These are phyloP conservation scores for Nigrospora sphaerica DNA, from an alignment of 2,329 filamentous ascomycete species.

Conservation along the genomic window DNA sequence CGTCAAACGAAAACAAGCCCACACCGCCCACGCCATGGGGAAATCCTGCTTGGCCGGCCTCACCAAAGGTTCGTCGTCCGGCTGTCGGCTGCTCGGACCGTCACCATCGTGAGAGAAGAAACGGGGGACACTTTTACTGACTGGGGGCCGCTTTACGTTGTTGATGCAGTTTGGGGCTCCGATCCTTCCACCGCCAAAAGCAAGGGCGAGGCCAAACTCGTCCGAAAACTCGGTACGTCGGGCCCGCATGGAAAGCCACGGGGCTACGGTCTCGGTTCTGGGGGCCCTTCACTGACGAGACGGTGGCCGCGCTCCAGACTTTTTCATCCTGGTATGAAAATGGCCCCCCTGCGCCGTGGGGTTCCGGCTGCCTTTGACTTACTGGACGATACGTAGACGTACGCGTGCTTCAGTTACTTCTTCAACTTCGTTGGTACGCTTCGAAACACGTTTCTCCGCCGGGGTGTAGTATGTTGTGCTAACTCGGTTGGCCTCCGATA, in stretches of 20 bases:
- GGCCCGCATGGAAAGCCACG: neutral
- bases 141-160: neutral
- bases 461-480: too few relatives aligned
- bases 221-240: constrained; percentile 20
- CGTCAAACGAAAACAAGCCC: neutral
- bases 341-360: neutral
- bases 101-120: too few relatives aligned
- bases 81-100: too few relatives aligned
- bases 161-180: neutral
- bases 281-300: neutral
- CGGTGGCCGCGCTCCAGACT: constrained; percentile 11
- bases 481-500: neutral
- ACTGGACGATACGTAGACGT: constrained; percentile 10
- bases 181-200: neutral
- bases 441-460: neutral
- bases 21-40: neutral
- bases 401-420: constrained; percentile 26
- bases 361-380: neutral
- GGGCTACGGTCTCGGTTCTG: too few relatives aligned
- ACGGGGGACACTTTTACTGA: neutral
- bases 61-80: neutral
- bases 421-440: constrained; percentile 26
- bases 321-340: constrained; percentile 19
- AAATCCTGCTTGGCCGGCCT: neutral
- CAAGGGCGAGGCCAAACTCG: constrained; percentile 16